Base-by-base conservation (phyloP, 163 green algal genomes). In the Coccomyxa subellipsoidea region DNA sequence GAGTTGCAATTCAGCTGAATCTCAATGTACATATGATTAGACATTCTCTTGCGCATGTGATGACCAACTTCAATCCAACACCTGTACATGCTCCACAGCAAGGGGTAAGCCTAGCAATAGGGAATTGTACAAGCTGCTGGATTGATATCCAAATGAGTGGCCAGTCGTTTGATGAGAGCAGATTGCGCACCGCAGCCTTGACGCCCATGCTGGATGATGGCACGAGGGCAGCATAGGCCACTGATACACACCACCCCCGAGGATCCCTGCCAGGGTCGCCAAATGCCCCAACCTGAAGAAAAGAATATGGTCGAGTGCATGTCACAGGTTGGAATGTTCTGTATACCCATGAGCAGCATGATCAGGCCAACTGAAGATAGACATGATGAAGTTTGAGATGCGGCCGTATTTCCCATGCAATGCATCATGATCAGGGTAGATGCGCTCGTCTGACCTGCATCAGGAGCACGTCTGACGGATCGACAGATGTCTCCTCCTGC, bases 261-360 rank as follows among this genome's bases (percentile, higher is more conserved):
- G 95, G 95, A 80, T 98, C 95, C 0, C 95, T 84, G 4, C 95
- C 95, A 0, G 94, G 92, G 77, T 96, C 92, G 3, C 94, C 95
- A 91, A 95, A 98, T 2, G 92, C 86, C 0, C 93, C 94, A 54
- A 97, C 87, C 89, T 97, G 29, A 2, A 23, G 80, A 38, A 36
- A 7, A 25, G 34, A 54, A 47, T 80, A 34, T 40, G 54, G 32
- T 53, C 31, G 9, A 54, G 47, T 66, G 12, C 29, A 73, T 73
- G 66, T 8, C 66, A 36, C 66, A 36, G 8, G 27, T 34, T 4
- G 8, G 8, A 36, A 18, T 66, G 12, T 66, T 66, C 12, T 66
- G 47, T 66, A 66, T 66, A 18, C 47, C 23, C 47, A 23, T 12
- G 47, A 59, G 47, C 47, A 59, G 0, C 5, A 8, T 59, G 47